Conservation (phyloP, 495 filamentous ascomycete genomes). For the Penicillium riverlandense region DNA sequence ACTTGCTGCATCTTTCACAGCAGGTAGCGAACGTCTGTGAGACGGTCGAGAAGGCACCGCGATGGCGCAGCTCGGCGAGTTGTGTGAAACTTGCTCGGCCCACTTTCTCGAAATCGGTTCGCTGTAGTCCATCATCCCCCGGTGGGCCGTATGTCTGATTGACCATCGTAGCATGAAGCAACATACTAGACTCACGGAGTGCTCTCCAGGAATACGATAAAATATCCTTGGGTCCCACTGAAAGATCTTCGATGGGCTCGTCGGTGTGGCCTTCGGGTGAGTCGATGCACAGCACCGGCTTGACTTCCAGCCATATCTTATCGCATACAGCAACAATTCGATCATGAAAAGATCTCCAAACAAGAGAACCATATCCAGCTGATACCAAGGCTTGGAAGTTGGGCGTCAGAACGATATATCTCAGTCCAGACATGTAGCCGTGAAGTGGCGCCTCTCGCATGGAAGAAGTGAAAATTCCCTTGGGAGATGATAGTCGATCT, state of each 20-base stretch:
- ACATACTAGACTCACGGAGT: constrained; percentile 73
- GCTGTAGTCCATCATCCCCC: constrained; percentile 21
- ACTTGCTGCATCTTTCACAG: constrained; percentile 55
- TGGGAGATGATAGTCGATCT: constrained; percentile 46
- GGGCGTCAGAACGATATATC: constrained; percentile 35
- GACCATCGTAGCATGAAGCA: constrained; percentile 35
- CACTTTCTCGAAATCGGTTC: constrained; percentile 41
- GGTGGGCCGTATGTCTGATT: constrained; percentile 32
- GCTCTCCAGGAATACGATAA: constrained; percentile 91
- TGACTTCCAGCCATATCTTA: constrained; percentile 67
- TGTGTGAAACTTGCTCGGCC: constrained; percentile 72
- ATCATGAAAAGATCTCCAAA: constrained; percentile 41
- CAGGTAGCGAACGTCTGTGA: constrained; percentile 78
- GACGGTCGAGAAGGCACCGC: constrained; percentile 91
- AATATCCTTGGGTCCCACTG: constrained; percentile 70
- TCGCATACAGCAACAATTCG: constrained; percentile 51
- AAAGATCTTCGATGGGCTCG: constrained; percentile 60
- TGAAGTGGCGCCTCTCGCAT: constrained; percentile 62
- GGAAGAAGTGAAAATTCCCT: constrained; percentile 50
- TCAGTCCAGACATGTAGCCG: constrained; percentile 58
- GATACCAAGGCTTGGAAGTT: constrained; percentile 30
- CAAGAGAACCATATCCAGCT: constrained; percentile 2
- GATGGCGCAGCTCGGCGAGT: constrained; percentile 74
- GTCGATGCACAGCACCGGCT: constrained; percentile 74
- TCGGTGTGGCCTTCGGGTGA: constrained; percentile 85